Base-by-base conservation (phyloP, 805 yeast species). In the Yarrowia divulgata region DNA sequence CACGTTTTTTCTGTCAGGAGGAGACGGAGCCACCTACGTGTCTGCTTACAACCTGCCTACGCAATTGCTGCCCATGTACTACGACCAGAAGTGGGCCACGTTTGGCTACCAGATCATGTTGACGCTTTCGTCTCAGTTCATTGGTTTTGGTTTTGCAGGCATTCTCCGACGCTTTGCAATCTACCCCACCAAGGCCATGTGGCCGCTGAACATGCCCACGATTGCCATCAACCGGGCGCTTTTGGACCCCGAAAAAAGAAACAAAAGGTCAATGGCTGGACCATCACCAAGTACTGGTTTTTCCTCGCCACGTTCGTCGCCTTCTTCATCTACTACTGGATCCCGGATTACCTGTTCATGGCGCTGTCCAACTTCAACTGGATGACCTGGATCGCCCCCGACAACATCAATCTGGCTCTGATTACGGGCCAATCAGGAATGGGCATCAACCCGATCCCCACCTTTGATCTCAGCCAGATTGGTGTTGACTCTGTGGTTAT, bases 311-410 rank as follows among this genome's bases (percentile, higher is more conserved):
- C 80, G 1, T 79, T 84, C 69, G 68, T 73, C 18, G 75, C 76
- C 18, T 77, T 83, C 39, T 87, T 88, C 73, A 69, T 81, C 9
- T 88, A 88, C 85, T 85, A 84, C 74, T 88, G 90, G 88, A 78
- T 89, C 72, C 91, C 93, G 8, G 89, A 87, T 66, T 89, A 81
- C 75, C 79, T 90, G 19, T 88, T 88, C 78, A 79, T 81, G 29
- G 91, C 87, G 1, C 81, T 90, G 62, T 82, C 87, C 1, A 83
- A 83, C 73, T 90, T 90, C 78, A 85, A 82, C 73, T 87, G 90
- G 90, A 83, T 85, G 73, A 82, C 78, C 39, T 86, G 89, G 89
- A 85, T 85, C 58, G 79, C 71, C 0, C 79, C 79, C n/a, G 75
- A 86, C 71, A 87, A 87, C 73, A 85, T 86, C 69, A 80, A 83